phyloP scores from a whole-genome alignment of 495 filamentous ascomycete genomes.

The Chlorociboria aeruginascens region DNA sequence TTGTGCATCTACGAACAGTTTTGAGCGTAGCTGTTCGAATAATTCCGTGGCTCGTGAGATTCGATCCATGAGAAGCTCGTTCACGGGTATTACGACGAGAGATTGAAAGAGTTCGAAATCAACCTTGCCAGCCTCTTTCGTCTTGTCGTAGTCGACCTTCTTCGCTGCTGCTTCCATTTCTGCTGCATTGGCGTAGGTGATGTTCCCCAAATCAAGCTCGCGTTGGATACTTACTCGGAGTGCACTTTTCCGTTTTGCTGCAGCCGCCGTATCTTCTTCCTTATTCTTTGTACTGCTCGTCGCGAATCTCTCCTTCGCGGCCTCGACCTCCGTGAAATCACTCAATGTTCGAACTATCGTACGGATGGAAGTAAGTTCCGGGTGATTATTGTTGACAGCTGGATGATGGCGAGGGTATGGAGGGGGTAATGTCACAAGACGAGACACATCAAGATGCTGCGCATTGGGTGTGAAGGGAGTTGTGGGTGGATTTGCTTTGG shows the following conservation, averaged over 20 bases:
- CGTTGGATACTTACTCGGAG: conserved; percentile 52
- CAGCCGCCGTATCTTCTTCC: conserved; percentile 29
- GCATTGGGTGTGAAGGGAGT: conserved; percentile 29
- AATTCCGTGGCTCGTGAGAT: conserved; percentile 50
- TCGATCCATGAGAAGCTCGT: conserved; percentile 55
- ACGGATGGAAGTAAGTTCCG: conserved; percentile 68
- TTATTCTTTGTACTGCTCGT: conserved; percentile 30
- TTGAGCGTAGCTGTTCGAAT: conserved; percentile 57
- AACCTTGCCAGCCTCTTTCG: conserved; percentile 50
- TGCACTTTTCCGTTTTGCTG: conserved; percentile 29
- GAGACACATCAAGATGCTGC: conserved; percentile 67
- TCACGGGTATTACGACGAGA: conserved; percentile 62
- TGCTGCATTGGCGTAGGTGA: conserved; percentile 71
- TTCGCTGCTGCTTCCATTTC: conserved; percentile 56
- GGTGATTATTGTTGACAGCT: conserved; percentile 91
- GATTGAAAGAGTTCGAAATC: conserved; percentile 71
- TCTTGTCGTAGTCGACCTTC: conserved; percentile 46
- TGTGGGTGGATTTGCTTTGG: conserved; percentile 7
- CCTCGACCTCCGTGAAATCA: conserved; percentile 61
- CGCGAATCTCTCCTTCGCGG: conserved; percentile 49
- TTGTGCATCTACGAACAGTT: conserved; percentile 62
- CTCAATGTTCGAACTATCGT: conserved; percentile 62
- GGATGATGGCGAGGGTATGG: conserved; percentile 90
- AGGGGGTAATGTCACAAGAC: conserved; percentile 83
- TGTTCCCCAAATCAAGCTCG: conserved; percentile 59